These are phyloP conservation scores for Trichoderma guizhouense DNA, from an alignment of 2,329 filamentous ascomycete species.

Conservation along the genomic window DNA sequence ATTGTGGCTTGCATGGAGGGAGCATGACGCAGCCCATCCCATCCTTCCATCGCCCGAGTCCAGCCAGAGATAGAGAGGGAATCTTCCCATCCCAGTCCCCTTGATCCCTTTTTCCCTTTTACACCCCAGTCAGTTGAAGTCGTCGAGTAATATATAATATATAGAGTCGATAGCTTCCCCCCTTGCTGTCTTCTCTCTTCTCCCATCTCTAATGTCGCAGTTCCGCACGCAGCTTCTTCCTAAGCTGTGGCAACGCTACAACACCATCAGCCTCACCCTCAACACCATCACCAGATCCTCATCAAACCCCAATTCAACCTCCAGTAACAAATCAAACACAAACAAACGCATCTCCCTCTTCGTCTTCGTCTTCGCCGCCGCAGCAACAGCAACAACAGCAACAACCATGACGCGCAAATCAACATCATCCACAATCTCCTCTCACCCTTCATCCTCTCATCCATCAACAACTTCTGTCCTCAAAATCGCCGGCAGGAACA, in stretches of 20 bases:
- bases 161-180: not conserved
- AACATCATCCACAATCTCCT: constrained; percentile 19
- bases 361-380: not conserved
- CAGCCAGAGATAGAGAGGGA: not conserved
- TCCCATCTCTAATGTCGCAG: constrained; percentile 25
- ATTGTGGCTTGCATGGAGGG: not conserved
- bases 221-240: constrained; percentile 17
- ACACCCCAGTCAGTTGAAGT: not conserved
- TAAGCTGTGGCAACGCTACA: constrained; percentile 2
- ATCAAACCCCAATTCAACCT: not conserved
- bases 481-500: constrained; percentile 34
- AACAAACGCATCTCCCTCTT: not conserved
- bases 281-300: not conserved
- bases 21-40: not conserved
- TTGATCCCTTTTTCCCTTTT: not conserved
- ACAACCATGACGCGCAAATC: constrained; percentile 17
- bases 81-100: not conserved
- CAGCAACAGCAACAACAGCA: constrained; percentile 9
- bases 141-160: not conserved
- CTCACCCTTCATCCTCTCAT: constrained; percentile 15
- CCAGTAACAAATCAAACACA: not conserved
- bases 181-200: not conserved
- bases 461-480: constrained; percentile 30
- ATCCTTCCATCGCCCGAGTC: not conserved
- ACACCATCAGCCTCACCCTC: not conserved